Base-by-base conservation (phyloP, 495 filamentous ascomycete genomes). In the Penicillium manginii region DNA sequence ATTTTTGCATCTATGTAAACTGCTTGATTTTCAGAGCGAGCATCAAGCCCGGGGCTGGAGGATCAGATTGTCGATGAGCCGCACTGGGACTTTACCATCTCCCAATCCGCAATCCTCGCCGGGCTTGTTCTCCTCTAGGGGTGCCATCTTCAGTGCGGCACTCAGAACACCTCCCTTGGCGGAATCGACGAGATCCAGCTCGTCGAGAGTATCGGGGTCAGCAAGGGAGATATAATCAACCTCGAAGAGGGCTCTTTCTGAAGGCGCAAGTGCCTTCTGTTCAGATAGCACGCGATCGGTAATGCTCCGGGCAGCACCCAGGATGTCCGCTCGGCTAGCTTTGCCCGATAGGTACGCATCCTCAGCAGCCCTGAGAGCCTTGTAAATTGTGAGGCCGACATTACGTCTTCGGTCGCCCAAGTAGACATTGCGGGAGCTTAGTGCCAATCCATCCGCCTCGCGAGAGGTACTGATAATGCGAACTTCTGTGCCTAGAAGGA, bases 351-450 rank as follows among this genome's bases (percentile, higher is more conserved):
- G 58, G 59, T 92, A 97, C 18, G 78, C 81, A 22, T 74, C 76
- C 65, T 96, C 90, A 0, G 91, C 91, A 4, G 86, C 83, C 55
- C 70, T 79, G 46, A 99, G 69, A 0, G 91, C 83, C 43, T 79
- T 81, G 46, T 80, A 81, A 19, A 99, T 73, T 11, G 91, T 87
- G 2, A 86, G 83, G 0, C 91, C 93, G 2, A 90, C 83, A 3
- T 72, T 68, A 23, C 94, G 81, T 65, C 94, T 79, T 40, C 91
- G 79, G 40, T 78, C 70, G 1, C 94, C 96, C 2, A 99, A 81
- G 72, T 97, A 98, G 26, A 96, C 90, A 73, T 99, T 99, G 53
- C 94, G 80, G 14, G 89, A 93, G 70, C 93, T 97, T 82, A 96
- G 79, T n/a, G 94, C 94, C 61, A 99, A 74, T 7, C 96, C 94